Base-by-base conservation (phyloP, 1,284 basidiomycete species). In the Cutaneotrichosporon dermatis region DNA sequence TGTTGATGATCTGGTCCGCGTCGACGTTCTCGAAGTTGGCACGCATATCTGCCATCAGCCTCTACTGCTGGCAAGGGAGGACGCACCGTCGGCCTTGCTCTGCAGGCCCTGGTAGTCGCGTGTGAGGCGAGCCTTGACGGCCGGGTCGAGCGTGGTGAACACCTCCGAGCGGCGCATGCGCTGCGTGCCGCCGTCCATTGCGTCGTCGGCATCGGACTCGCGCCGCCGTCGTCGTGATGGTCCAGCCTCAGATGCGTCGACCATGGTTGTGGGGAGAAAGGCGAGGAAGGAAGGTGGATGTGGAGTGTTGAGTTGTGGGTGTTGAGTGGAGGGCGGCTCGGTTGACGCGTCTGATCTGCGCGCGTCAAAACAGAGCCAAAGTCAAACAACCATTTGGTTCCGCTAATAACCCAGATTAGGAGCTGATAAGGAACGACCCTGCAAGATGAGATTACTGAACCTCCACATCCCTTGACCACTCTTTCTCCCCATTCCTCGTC, bases 51-150 rank as follows among this genome's bases (percentile, higher is more conserved):
- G 45, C 9, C 44, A 25, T 57, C 35, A 57, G 61, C 43, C 25
- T 25, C 25, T 25, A 25, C 25, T 3, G 25, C 25, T 2, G 25
- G 35, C 2, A 25, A 25, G 25, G 25, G 25, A 3, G 25, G 25
- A 25, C 58, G 16, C 40, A 76, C 75, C 70, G 33, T 75, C 71
- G 2, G 70, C 68, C 51, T 66, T 44, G n/a, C 42, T 58, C 55
- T 74, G 69, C 39, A 74, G 42, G 1, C 57, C 60, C 35, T 69
- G 59, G 48, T 72, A 74, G 34, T 64, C 54, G 45, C 48, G 52
- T 4, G 59, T 51, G 8, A 72, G 39, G 50, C 53, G 58, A 45
- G 55, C 48, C 55, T 70, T 67, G 58, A 69, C 66, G 37, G 64
- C 63, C 11, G 59, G 51, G 59, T 67, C 62, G 36, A 63, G 63